A percentile compares a stretch with the other conserved stretches of the same genome.
Evolutionary conservation across 768 basidiomycete species (phyloP).

Genomic region (Trametes coccinea): DNA sequence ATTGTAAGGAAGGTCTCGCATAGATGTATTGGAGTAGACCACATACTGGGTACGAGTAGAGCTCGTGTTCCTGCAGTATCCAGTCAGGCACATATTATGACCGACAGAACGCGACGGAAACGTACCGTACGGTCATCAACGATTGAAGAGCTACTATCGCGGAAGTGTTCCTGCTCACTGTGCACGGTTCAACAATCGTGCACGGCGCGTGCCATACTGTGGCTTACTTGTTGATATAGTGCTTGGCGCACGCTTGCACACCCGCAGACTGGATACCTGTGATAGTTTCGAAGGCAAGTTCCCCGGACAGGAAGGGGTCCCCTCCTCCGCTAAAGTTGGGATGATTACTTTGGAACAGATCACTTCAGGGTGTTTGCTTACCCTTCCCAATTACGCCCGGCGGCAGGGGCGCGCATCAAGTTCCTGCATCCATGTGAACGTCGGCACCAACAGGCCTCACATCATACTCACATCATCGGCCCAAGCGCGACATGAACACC

Average conservation of each 20-base stretch:
- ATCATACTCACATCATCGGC: conserved; percentile 77
- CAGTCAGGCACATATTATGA: no score
- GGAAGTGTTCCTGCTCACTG: conserved; percentile 62
- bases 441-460: not conserved
- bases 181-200: not conserved
- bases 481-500: conserved; percentile 79
- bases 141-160: conserved; percentile 56
- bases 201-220: no score
- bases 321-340: conserved; percentile 71
- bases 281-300: conserved; percentile 75
- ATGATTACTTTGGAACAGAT: conserved; percentile 54
- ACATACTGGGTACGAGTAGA: conserved; percentile 57
- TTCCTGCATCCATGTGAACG: conserved; percentile 4
- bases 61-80: conserved; percentile 51
- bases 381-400: conserved; percentile 92
- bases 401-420: conserved; percentile 40
- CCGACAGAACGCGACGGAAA: not conserved
- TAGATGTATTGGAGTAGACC: not conserved
- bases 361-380: conserved; percentile 72
- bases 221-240: conserved; percentile 48
- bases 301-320: conserved; percentile 83
- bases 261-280: conserved; percentile 77
- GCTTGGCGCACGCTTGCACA: conserved; percentile 85
- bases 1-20: not conserved
- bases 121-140: conserved; percentile 57